A percentile compares a stretch with the other conserved stretches of the same genome.
Evolutionary conservation across 495 filamentous ascomycete genomes (phyloP).

Genomic region (Trichoderma virens): DNA sequence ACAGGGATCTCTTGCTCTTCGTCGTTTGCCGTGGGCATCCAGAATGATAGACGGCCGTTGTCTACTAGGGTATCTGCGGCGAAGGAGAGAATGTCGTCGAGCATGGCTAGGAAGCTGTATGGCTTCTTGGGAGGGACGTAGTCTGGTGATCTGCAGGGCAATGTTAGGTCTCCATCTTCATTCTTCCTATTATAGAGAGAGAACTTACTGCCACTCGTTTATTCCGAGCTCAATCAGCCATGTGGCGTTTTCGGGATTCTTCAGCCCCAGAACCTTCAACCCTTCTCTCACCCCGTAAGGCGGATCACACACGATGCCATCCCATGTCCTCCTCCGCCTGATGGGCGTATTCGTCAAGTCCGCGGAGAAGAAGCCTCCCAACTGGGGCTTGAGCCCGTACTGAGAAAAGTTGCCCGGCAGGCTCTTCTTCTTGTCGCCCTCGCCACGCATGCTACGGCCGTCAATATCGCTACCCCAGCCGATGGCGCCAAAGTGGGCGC

Average conservation of each 20-base stretch:
- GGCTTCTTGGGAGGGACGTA: conserved; percentile 86
- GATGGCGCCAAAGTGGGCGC: conserved; percentile 78
- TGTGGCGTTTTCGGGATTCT: conserved; percentile 52
- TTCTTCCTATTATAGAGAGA: not conserved
- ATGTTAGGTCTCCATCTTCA: not conserved
- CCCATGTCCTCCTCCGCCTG: conserved; percentile 52
- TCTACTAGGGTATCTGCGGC: conserved; percentile 72
- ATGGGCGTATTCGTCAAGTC: conserved; percentile 88
- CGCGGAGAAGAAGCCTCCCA: conserved; percentile 71
- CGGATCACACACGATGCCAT: conserved; percentile 94
- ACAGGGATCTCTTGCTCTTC: conserved; percentile 61
- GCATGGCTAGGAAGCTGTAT: conserved; percentile 84
- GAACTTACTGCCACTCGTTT: conserved; percentile 57
- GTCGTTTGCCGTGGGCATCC: conserved; percentile 94
- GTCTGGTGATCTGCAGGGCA: conserved; percentile 47
- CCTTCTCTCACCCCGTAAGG: conserved; percentile 97
- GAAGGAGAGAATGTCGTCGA: conserved; percentile 83
- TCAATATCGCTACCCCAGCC: conserved; percentile 88
- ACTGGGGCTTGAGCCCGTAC: conserved; percentile 57
- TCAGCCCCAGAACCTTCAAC: conserved; percentile 72
- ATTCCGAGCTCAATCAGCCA: conserved; percentile 63
- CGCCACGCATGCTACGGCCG: conserved; percentile 72
- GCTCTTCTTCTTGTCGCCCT: conserved; percentile 41
- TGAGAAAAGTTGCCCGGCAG: conserved; percentile 74
- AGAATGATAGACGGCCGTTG: conserved; percentile 75